Percentiles rank a stretch among this genome's conserved stretches.
phyloP scores from a whole-genome alignment of 345 rosid species.

The thale cress (Arabidopsis thaliana) region DNA sequence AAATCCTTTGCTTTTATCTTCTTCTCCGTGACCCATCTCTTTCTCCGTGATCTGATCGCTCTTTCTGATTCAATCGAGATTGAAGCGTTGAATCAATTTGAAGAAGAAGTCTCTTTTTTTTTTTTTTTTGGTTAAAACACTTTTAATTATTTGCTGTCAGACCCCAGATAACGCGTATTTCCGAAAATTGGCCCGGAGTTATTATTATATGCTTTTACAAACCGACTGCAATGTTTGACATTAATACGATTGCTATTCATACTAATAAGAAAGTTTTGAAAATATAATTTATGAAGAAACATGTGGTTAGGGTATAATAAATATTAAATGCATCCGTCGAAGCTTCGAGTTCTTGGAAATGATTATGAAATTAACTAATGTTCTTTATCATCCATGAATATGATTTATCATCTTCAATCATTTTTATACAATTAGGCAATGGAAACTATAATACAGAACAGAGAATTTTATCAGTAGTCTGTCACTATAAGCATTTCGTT shows the following conservation, averaged over 20 bases:
- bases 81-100: constrained; percentile 1
- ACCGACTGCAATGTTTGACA: constrained; percentile 6
- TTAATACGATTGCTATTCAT: background rate
- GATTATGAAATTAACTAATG: constrained; percentile 7
- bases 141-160: constrained; percentile 9
- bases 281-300: background rate
- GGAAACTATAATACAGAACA: background rate
- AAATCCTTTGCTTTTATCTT: constrained; percentile 49
- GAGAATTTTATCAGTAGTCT: background rate
- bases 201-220: background rate
- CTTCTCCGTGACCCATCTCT: constrained; percentile 49
- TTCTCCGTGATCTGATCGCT: constrained; percentile 10
- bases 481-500: constrained; percentile 26
- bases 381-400: background rate
- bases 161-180: constrained; percentile 11
- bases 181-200: background rate
- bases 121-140: background rate
- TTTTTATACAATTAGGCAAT: constrained; percentile 1
- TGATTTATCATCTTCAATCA: background rate
- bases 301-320: background rate
- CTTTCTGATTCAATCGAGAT: constrained; percentile 22
- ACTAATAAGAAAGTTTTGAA: background rate
- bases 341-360: constrained; percentile 17
- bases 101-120: background rate
- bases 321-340: background rate